These are phyloP conservation scores for Penicillium cataractarum DNA, from an alignment of 495 filamentous ascomycete genomes.

Conservation along the genomic window DNA sequence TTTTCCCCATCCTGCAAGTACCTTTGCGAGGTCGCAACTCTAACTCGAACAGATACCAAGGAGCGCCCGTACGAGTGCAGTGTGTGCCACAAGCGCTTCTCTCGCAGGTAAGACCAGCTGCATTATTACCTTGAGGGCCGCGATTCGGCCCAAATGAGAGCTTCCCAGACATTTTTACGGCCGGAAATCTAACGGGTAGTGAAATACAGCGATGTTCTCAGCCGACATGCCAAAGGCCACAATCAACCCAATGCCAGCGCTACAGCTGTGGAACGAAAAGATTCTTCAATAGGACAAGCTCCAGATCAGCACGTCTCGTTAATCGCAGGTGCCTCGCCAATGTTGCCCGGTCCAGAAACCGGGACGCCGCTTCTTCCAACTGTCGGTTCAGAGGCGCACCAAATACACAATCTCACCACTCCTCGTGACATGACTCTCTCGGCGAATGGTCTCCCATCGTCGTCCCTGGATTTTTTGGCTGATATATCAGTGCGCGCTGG, in stretches of 20 bases:
- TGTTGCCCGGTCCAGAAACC: slow-evolving; percentile 20
- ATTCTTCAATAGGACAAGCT: slow-evolving; percentile 17
- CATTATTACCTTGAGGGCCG: background rate
- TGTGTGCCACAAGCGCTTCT: slow-evolving; percentile 57
- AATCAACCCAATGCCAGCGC: slow-evolving; percentile 31
- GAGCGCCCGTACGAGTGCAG: slow-evolving; percentile 58
- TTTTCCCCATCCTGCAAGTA: slow-evolving; percentile 1
- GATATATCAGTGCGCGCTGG: slow-evolving; percentile 44
- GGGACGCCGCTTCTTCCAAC: slow-evolving; percentile 26
- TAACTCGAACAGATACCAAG: slow-evolving; percentile 48
- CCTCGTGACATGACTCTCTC: slow-evolving; percentile 34
- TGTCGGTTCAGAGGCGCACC: slow-evolving; percentile 18
- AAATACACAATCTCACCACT: slow-evolving; percentile 22
- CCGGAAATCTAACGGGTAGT: slow-evolving; percentile 21
- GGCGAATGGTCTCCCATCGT: slow-evolving; percentile 28
- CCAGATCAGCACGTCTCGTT: slow-evolving; percentile 28
- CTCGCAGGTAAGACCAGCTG: slow-evolving; percentile 46
- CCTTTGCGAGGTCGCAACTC: background rate
- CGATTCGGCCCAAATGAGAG: background rate
- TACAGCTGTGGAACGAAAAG: slow-evolving; percentile 26
- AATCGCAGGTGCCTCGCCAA: slow-evolving; percentile 21
- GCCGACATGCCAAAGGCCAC: slow-evolving; percentile 55
- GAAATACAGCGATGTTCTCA: slow-evolving; percentile 51
- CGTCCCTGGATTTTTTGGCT: slow-evolving; percentile 45
- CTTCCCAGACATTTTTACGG: slow-evolving; percentile 12